These are phyloP conservation scores for Aquilaria agallochum DNA, from an alignment of 441 rosid genomes.

Conservation along the genomic window DNA sequence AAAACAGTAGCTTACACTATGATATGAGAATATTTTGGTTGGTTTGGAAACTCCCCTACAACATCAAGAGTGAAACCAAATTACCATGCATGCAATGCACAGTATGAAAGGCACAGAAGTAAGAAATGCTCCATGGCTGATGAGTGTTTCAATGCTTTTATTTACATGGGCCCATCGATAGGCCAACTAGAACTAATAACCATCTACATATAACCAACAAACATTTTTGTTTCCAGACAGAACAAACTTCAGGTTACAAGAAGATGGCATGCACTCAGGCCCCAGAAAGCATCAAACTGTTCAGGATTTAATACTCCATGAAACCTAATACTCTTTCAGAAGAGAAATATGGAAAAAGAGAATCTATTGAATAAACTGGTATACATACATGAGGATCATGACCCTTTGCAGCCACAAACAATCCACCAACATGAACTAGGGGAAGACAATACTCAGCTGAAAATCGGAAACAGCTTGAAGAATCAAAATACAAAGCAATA, in stretches of 20 bases:
- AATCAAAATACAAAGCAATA: slow-evolving; percentile 13
- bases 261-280: neutral
- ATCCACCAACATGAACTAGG: slow-evolving; percentile 87
- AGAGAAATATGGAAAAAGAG: slow-evolving; percentile 5
- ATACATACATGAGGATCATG: slow-evolving; percentile 69
- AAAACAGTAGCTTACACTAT: no score
- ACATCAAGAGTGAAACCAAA: no score
- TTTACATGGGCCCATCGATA: no score
- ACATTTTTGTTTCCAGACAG: neutral
- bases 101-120: no score
- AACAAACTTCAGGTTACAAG: slow-evolving; percentile 1
- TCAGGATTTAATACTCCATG: no score
- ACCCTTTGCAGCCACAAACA: slow-evolving; percentile 96
- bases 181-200: no score
- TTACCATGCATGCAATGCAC: no score
- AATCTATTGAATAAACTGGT: slow-evolving; percentile 11
- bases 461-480: slow-evolving; percentile 19
- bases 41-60: no score
- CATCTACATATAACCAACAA: neutral
- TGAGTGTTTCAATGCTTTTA: no score
- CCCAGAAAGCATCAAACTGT: no score
- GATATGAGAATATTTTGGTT: no score
- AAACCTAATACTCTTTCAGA: neutral
- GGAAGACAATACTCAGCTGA: slow-evolving; percentile 96
- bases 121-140: no score